Conservation (phyloP, 1,139 yeast genomes). For the Blastobotrys malaysiensis region DNA sequence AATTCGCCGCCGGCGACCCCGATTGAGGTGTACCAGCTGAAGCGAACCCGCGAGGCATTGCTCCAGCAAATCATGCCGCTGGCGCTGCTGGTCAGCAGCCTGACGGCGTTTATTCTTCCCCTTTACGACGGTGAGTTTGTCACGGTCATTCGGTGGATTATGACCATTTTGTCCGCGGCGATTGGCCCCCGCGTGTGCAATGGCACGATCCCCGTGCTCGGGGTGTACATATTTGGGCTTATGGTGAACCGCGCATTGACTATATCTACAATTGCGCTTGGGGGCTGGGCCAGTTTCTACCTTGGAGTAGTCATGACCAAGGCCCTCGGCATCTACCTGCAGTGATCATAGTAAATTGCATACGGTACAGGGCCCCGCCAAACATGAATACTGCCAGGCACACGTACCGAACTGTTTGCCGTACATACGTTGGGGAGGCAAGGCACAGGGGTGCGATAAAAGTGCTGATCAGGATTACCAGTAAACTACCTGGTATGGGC, state of each 20-base stretch:
- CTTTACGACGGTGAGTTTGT: conserved; percentile 20
- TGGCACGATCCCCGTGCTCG: conserved; percentile 22
- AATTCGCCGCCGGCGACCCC: background rate
- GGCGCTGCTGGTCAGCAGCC: conserved; percentile 18
- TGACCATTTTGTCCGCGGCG: conserved; percentile 20
- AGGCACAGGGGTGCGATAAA: too few species aligned
- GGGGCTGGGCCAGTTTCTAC: conserved; percentile 20
- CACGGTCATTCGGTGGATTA: conserved; percentile 19
- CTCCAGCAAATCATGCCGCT: conserved; percentile 18
- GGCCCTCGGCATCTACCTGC: conserved; percentile 15
- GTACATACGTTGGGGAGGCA: too few species aligned
- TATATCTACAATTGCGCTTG: conserved; percentile 22
- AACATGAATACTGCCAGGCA: too few species aligned
- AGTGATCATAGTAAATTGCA: too few species aligned
- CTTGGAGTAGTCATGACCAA: conserved; percentile 20
- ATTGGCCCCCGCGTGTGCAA: conserved; percentile 21
- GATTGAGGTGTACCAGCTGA: conserved; percentile 2
- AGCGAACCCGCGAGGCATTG: conserved; percentile 6
- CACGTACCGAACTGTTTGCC: too few species aligned
- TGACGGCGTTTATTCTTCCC: conserved; percentile 23
- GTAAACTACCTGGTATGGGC: too few species aligned
- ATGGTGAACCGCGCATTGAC: conserved; percentile 23
- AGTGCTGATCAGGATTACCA: too few species aligned
- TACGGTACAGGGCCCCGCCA: too few species aligned
- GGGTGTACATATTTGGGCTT: conserved; percentile 21